Evolutionary conservation across 768 basidiomycete genomes (phyloP), one percentile per base, ranked within the genome.

Genomic region (Clitopilus passeckerianus): DNA sequence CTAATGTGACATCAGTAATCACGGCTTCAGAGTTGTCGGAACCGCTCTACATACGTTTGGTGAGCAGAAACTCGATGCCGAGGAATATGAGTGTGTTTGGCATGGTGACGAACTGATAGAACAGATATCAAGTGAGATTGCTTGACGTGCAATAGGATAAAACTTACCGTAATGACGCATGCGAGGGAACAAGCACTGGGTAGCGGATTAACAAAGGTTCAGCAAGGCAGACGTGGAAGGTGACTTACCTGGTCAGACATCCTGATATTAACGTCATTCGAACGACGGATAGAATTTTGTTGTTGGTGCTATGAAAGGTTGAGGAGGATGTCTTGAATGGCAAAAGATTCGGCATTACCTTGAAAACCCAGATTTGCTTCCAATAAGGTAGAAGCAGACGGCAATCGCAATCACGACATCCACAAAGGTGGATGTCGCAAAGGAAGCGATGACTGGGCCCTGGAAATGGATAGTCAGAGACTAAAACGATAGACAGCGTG

Each of bases 301-400:
- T 57, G n/a, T 58, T 54, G n/a, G 60, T 58, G 37, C 60, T 61
- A 30, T 23, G 52, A 23, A 61, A n/a, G 24, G 9, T 9, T 24
- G 10, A 58, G n/a, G 8, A n/a, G 43, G 15, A 23, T 7, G 7
- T 37, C 6, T 14, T 41, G 44, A 12, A 27, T 12, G 34, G 7
- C 2, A 24, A n/a, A 24, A 12, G 50, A 16, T 53, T n/a, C 23
- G 10, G 18, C 15, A 33, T 34, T 23, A 61, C 60, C 41, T 46
- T 14, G 54, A 22, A 43, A 60, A 56, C 6, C 56, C 52, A 20
- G 61, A 50, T 41, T 63, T 54, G 20, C 59, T 62, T 6, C 44
- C 56, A 27, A 64, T 56, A 1, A 66, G 56, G 52, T 60, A 66
- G 54, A 60, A 63, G 46, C 63, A 66, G 33, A 66, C 63, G 15